Percentiles rank a stretch among this genome's conserved stretches.
Evolutionary conservation across 2,329 filamentous ascomycete species (phyloP).

Genomic region (Acrocalymma vagum): DNA sequence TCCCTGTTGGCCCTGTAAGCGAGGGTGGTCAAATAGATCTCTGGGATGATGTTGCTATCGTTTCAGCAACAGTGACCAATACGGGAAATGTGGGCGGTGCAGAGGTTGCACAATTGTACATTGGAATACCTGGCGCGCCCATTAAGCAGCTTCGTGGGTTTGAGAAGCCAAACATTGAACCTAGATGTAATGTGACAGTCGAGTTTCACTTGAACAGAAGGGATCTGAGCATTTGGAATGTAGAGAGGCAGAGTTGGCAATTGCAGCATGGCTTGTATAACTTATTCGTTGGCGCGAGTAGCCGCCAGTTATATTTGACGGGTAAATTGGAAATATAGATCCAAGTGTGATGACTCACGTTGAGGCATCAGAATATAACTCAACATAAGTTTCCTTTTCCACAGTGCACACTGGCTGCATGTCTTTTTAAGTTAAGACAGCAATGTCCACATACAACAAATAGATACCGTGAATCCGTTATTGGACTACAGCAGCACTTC

Average conservation of each 20-base stretch:
- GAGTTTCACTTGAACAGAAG: constrained; percentile 72
- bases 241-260: constrained; percentile 78
- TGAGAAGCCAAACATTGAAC: constrained; percentile 73
- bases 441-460: too few species aligned
- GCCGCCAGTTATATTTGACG: constrained; percentile 30
- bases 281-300: constrained; percentile 38
- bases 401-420: too few species aligned
- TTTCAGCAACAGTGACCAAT: constrained; percentile 73
- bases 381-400: too few species aligned
- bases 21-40: constrained; percentile 52
- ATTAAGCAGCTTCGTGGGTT: constrained; percentile 75
- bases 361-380: too few species aligned
- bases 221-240: constrained; percentile 86
- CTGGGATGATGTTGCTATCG: constrained; percentile 72
- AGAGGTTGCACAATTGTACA: constrained; percentile 76
- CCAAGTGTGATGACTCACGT: too few species aligned
- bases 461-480: too few species aligned
- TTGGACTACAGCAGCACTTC: too few species aligned
- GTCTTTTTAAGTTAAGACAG: too few species aligned
- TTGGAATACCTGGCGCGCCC: constrained; percentile 67
- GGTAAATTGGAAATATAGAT: constrained; percentile 1
- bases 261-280: constrained; percentile 26
- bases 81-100: constrained; percentile 71
- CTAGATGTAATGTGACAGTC: constrained; percentile 71
- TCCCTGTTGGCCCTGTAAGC: too few species aligned